phyloP scores from a whole-genome alignment of 257 asterid genomes.

The Ligustrum vulgare region DNA sequence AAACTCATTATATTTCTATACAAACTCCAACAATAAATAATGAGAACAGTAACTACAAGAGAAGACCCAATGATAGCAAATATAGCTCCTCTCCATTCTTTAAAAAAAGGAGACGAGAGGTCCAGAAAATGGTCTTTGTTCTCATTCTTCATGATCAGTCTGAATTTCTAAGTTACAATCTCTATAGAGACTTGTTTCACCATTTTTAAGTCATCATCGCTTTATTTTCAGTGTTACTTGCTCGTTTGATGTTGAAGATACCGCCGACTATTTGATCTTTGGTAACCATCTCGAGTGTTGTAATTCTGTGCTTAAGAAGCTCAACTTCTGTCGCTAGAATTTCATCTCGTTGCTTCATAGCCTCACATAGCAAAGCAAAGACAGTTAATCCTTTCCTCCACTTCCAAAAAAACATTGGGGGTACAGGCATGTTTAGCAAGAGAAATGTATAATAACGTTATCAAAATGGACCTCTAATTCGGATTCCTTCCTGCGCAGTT shows the following conservation, averaged over 20 bases:
- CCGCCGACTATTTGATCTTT: conserved; percentile 36
- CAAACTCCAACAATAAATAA: too few relatives aligned
- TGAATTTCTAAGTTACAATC: background rate
- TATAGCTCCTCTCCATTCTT: background rate
- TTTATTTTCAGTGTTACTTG: conserved; percentile 30
- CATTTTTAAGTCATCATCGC: conserved; percentile 25
- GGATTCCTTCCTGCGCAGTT: conserved; percentile 55
- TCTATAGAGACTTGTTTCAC: background rate
- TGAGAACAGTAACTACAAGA: background rate
- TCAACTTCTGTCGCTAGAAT: conserved; percentile 64
- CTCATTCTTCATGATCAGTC: background rate
- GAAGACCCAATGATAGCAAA: background rate
- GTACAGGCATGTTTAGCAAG: background rate
- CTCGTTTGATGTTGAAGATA: conserved; percentile 27
- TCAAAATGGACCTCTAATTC: conserved; percentile 53
- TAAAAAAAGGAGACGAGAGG: background rate
- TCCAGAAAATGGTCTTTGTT: background rate
- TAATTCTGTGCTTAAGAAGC: conserved; percentile 46
- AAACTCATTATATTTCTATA: too few relatives aligned
- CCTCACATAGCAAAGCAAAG: conserved; percentile 37
- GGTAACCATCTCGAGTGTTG: conserved; percentile 47
- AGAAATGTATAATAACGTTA: background rate
- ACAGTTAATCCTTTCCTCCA: background rate
- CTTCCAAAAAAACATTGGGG: background rate
- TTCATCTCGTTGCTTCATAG: conserved; percentile 56